Evolutionary conservation across 2,329 filamentous ascomycete species (phyloP).

Genomic region (Keithomyces neogunnii): DNA sequence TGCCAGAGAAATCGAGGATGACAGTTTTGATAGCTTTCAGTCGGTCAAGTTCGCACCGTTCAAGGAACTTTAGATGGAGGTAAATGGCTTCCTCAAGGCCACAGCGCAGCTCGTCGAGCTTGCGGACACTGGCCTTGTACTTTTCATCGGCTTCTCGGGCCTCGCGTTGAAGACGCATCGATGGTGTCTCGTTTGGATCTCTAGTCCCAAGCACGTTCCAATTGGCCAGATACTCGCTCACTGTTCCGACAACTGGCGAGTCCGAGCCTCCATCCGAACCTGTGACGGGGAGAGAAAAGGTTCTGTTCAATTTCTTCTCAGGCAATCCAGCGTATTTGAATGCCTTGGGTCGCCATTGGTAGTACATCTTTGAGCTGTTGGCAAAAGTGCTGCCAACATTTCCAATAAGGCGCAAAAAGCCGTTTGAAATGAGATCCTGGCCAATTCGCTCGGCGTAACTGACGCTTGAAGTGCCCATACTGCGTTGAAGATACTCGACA

Average conservation of each 20-base stretch:
- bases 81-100: conserved; percentile 94
- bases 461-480: conserved; percentile 75
- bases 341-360: conserved; percentile 90
- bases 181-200: conserved; percentile 87
- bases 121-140: conserved; percentile 80
- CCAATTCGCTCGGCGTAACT: conserved; percentile 91
- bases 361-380: conserved; percentile 95
- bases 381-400: conserved; percentile 94
- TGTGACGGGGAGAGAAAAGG: conserved; percentile 62
- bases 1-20: conserved; percentile 92
- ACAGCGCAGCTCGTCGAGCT: conserved; percentile 84
- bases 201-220: conserved; percentile 84
- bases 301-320: conserved; percentile 77
- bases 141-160: conserved; percentile 84
- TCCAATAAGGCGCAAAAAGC: conserved; percentile 82
- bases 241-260: conserved; percentile 71
- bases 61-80: conserved; percentile 87
- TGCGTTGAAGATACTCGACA: conserved; percentile 85
- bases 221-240: conserved; percentile 81
- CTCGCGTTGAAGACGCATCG: conserved; percentile 79
- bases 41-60: conserved; percentile 92
- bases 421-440: conserved; percentile 79
- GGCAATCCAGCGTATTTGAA: conserved; percentile 83
- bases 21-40: conserved; percentile 98
- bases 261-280: conserved; percentile 46